Evolutionary conservation across 2,329 filamentous ascomycete genomes (phyloP).

Genomic region (Teratosphaeria gauchensis): DNA sequence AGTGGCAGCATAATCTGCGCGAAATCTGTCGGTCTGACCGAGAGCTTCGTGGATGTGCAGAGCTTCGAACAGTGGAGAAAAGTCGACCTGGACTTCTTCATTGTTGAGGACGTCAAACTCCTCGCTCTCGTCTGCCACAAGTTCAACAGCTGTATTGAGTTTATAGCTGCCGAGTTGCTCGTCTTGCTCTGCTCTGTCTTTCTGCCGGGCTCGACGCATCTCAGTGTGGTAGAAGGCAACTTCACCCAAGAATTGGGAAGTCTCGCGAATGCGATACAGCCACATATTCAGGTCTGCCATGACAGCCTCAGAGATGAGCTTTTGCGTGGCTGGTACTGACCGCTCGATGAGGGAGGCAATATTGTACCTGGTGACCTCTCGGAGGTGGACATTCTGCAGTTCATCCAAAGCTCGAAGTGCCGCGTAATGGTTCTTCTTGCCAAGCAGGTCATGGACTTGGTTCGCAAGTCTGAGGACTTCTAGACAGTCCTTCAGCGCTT

Average conservation of each 20-base stretch:
- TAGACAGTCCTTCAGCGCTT: conserved; percentile 80
- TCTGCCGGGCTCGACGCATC: conserved; percentile 70
- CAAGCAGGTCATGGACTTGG: conserved; percentile 81
- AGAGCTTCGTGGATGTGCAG: conserved; percentile 93
- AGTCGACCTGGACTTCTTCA: conserved; percentile 89
- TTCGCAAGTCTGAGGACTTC: conserved; percentile 90
- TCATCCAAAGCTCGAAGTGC: conserved; percentile 91
- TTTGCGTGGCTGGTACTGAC: conserved; percentile 86
- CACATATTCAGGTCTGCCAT: conserved; percentile 96
- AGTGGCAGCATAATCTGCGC: conserved; percentile 83
- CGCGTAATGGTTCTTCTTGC: conserved; percentile 90
- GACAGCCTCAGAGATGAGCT: conserved; percentile 87
- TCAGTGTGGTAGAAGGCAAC: conserved; percentile 96
- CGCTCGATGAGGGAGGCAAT: conserved; percentile 93
- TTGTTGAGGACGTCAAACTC: conserved; percentile 95
- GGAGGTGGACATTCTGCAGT: conserved; percentile 89
- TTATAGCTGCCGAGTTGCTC: conserved; percentile 73
- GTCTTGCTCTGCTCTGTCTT: conserved; percentile 68
- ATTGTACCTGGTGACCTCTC: conserved; percentile 88
- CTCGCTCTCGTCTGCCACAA: conserved; percentile 89
- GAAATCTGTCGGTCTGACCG: conserved; percentile 84
- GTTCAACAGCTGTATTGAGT: conserved; percentile 88
- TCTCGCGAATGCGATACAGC: conserved; percentile 90
- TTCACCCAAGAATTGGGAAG: conserved; percentile 89
- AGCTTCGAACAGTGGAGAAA: conserved; percentile 87